A percentile compares a stretch with the other conserved stretches of the same genome.
These are phyloP conservation scores for Trypanosoma caninum DNA, from an alignment of 208 protist species.

Conservation along the genomic window DNA sequence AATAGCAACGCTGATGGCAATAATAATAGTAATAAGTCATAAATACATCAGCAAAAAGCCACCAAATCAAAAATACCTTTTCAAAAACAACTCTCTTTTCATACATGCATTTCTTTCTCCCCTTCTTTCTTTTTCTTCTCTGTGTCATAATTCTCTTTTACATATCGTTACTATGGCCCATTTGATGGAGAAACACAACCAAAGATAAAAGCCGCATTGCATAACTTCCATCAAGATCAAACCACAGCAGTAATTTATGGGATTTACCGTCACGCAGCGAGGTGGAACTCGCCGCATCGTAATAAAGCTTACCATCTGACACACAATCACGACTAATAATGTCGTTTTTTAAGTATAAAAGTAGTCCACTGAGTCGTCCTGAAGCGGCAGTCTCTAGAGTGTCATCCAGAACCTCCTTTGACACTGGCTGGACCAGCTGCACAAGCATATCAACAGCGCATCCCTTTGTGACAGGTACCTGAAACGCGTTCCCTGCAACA, in stretches of 20 bases:
- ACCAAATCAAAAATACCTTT: not conserved
- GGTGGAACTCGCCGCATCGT: conserved; percentile 31
- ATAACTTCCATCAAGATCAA: conserved; percentile 39
- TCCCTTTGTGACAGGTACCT: conserved; percentile 96
- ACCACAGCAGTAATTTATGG: conserved; percentile 58
- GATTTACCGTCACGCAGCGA: conserved; percentile 23
- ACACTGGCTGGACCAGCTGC: conserved; percentile 73
- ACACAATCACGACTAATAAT: conserved; percentile 46
- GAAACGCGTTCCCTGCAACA: conserved; percentile 93
- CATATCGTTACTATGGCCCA: conserved; percentile 8
- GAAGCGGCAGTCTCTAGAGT: conserved; percentile 69
- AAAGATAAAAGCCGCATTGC: conserved; percentile 27
- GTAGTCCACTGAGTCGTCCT: conserved; percentile 54
- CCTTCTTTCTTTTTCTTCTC: not conserved
- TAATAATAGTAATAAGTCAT: not conserved
- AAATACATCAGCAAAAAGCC: not conserved
- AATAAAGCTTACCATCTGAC: conserved; percentile 30
- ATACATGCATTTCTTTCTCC: not conserved
- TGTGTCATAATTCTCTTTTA: conserved; percentile 2
- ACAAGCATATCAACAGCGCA: conserved; percentile 97
- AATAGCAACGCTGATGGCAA: not conserved
- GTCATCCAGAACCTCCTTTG: conserved; percentile 93
- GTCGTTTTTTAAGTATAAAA: conserved; percentile 41
- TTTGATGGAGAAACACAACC: conserved; percentile 11
- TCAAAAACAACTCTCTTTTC: not conserved